Base-by-base conservation (phyloP, 345 rosid species). In the Arabidopsis arenosa region DNA sequence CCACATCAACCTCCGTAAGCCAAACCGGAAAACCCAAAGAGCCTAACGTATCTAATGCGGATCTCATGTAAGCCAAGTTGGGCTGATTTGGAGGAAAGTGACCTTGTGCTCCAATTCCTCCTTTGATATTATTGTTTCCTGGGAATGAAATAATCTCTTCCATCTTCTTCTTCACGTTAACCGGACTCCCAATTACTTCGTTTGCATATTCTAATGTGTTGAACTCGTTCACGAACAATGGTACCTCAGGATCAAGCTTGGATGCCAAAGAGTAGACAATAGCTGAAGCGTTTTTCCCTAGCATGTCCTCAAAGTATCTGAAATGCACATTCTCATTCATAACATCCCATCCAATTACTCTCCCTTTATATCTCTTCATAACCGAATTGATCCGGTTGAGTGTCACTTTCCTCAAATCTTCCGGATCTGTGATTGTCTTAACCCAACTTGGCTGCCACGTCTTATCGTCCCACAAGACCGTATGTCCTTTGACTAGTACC, bases 271-370 rank as follows among this genome's bases (percentile, higher is more conserved):
- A 55, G 78, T 78, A 93, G 53, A 81, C 77, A 35, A 39, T 66
- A 0, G 85, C 77, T 2, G 98, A 81, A 23, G 90, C 86, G 15
- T 90, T 79, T 72, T 72, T 40, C 1, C 96, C 97, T 1, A 87
- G 91, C 61, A 78, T 87, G 11, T 90, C 88, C 84, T 93, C 96
- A 45, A 59, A 93, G 73, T 87, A 93, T 1, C 76, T 76, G 78
- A 82, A 93, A 70, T 90, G 98, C 63, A 90, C 70, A 79, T 90
- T 90, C 81, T 93, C 94, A 74, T 93, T 90, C 85, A 93, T 39
- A 48, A 88, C 92, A 74, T 93, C 96, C 98, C 96, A 90, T 1
- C 85, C 90, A 23, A 81, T 83, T 21, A 93, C 40, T 15, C 85
- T 58, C n/a, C 94, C 93, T 45, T 83, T 80, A 66, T 93, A 90